Conservation (phyloP, 169 alveolate species). For the Theileria equi region DNA sequence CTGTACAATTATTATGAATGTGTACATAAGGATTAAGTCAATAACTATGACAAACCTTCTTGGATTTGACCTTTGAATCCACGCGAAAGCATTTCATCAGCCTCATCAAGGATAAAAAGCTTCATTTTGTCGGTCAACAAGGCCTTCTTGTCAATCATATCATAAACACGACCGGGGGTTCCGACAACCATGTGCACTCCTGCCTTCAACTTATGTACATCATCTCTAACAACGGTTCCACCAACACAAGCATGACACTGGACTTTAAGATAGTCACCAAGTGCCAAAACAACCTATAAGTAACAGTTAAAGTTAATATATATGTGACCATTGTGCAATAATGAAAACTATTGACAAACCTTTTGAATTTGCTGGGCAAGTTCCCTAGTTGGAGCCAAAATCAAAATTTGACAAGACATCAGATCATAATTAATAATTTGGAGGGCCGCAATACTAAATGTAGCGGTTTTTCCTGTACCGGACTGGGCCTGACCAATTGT, state of each 20-base stretch:
- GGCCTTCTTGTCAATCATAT: conserved; percentile 93
- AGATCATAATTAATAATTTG: conserved; percentile 88
- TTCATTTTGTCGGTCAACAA: conserved; percentile 88
- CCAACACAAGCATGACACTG: conserved; percentile 96
- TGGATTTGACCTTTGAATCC: conserved; percentile 94
- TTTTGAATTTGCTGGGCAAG: conserved; percentile 95
- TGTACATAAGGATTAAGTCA: not conserved
- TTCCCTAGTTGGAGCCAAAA: conserved; percentile 99
- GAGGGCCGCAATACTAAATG: conserved; percentile 95
- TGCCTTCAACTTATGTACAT: conserved; percentile 88
- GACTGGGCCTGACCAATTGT: conserved; percentile 99
- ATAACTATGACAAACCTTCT: conserved; percentile 60
- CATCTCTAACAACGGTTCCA: conserved; percentile 98
- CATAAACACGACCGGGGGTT: conserved; percentile 99
- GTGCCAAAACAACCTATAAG: conserved; percentile 70
- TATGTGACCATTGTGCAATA: not conserved
- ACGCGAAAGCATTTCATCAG: conserved; percentile 98
- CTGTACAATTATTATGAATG: conserved; percentile 28
- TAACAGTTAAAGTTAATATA: not conserved
- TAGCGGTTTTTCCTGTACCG: conserved; percentile 99
- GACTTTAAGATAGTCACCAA: conserved; percentile 88
- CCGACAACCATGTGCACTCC: conserved; percentile 99
- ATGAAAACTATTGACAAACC: conserved; percentile 81
- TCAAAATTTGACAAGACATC: conserved; percentile 90
- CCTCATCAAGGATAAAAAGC: conserved; percentile 97